Evolutionary conservation across 176 grass and related monocot genomes (phyloP), one percentile per base, ranked within the genome.

Genomic region (Melocanna baccifera): DNA sequence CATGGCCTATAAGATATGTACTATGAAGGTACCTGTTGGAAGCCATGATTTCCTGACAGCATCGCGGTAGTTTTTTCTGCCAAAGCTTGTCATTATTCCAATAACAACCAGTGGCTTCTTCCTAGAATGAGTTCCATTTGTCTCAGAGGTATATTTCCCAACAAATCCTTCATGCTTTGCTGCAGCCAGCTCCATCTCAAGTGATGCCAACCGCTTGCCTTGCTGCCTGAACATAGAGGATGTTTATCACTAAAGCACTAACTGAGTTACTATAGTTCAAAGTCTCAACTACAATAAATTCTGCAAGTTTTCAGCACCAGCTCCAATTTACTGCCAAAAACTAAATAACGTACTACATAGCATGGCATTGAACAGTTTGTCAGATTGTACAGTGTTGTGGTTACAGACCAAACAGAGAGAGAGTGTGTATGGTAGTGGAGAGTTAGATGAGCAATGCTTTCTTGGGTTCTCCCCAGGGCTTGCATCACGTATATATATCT

Each of bases 1-100:
- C 22, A 25, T 25, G 14, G 25, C 16, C 7, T 37, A 26, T 22
- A 79, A 82, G 36, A 40, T 46, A 81, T 30, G 70, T 48, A 67
- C 43, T 42, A 75, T 13, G 30, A 69, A 32, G 14, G 22, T 87
- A 96, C 96, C 96, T 86, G 93, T 90, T 11, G 96, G 90, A 88
- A 99, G 89, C 91, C 93, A 99, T 28, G 96, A 96, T 79, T 96
- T 99, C 34, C 96, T 89, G 75, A 96, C 86, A 59, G 93, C 93
- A 76, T 99, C 96, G 40, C 96, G 92, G 62, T 96, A 93, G 58
- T 94, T 96, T 90, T 89, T 94, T 57, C 91, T 86, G 14, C 91
- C 93, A 79, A 99, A 96, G 59, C 85, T 92, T 66, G 91, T 96
- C 87, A 92, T 92, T 73, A 99, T 94, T 70, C 96, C 96, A 85